Evolutionary conservation across 2,329 filamentous ascomycete genomes (phyloP).

Genomic region (Meredithiella fracta): DNA sequence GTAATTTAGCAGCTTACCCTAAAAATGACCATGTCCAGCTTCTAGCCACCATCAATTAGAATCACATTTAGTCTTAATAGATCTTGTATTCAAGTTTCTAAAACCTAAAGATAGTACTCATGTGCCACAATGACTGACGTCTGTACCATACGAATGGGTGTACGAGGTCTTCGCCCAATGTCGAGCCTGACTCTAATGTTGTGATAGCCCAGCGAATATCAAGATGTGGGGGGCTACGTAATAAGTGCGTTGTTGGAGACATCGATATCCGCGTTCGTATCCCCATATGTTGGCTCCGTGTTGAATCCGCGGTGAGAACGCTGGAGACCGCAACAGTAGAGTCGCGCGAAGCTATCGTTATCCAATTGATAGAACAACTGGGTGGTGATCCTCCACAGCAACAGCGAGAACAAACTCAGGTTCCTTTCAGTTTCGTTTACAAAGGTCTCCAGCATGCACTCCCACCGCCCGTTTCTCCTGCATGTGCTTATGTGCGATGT

Average conservation of each 20-base stretch:
- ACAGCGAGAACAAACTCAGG: background rate
- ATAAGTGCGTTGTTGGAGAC: background rate
- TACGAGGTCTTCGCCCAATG: background rate
- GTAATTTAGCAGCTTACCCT: background rate
- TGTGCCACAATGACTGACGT: background rate
- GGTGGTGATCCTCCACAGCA: background rate
- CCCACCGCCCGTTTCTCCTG: constrained; percentile 14
- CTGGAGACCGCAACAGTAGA: background rate
- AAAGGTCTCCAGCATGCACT: background rate
- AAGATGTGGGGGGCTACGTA: background rate
- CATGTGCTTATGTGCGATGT: constrained; percentile 12
- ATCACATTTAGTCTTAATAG: background rate
- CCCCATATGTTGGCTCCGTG: background rate
- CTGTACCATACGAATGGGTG: background rate
- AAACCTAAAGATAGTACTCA: background rate
- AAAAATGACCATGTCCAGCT: background rate
- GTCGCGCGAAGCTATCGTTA: background rate
- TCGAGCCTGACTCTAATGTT: too few relatives aligned
- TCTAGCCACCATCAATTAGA: background rate
- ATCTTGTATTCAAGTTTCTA: background rate
- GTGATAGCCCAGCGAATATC: background rate
- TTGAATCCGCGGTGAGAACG: background rate
- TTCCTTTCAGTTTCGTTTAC: background rate
- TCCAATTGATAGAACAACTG: background rate
- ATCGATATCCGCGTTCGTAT: background rate